phyloP scores from a whole-genome alignment of 768 basidiomycete genomes.

The Kwoniella heveanensis region DNA sequence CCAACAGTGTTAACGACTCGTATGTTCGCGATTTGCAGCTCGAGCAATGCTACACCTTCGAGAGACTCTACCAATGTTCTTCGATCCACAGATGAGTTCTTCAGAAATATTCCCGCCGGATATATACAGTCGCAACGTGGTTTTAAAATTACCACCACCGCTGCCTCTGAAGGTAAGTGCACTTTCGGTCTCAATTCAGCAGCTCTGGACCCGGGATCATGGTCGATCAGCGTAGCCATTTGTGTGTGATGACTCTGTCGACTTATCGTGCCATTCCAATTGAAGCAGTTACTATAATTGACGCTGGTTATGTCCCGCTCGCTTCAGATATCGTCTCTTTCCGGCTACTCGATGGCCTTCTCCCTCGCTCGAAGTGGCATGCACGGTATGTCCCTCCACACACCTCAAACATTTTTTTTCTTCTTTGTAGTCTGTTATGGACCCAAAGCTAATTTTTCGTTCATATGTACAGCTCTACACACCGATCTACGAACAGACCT shows the following conservation, averaged over 20 bases:
- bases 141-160: conserved; percentile 49
- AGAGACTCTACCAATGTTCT: conserved; percentile 49
- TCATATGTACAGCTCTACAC: conserved; percentile 45
- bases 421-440: too few relatives aligned
- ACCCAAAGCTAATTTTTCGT: too few relatives aligned
- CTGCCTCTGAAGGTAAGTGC: conserved; percentile 51
- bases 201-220: too few relatives aligned
- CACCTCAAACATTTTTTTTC: too few relatives aligned
- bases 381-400: conserved; percentile 51
- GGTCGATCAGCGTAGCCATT: too few relatives aligned
- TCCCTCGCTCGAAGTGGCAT: conserved; percentile 52
- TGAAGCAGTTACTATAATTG: not conserved
- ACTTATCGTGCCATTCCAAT: not conserved
- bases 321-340: conserved; percentile 47
- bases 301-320: conserved; percentile 6
- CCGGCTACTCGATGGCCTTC: conserved; percentile 47
- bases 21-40: too few relatives aligned
- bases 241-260: not conserved
- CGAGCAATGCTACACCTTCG: conserved; percentile 51
- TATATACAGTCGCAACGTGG: conserved; percentile 47
- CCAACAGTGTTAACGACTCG: too few relatives aligned
- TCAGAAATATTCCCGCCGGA: conserved; percentile 47
- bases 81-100: conserved; percentile 38
- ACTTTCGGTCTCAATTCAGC: too few relatives aligned
- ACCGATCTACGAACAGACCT: conserved; percentile 45